phyloP scores from a whole-genome alignment of 768 basidiomycete species.

The Gloeopeniophorella convolvens region DNA sequence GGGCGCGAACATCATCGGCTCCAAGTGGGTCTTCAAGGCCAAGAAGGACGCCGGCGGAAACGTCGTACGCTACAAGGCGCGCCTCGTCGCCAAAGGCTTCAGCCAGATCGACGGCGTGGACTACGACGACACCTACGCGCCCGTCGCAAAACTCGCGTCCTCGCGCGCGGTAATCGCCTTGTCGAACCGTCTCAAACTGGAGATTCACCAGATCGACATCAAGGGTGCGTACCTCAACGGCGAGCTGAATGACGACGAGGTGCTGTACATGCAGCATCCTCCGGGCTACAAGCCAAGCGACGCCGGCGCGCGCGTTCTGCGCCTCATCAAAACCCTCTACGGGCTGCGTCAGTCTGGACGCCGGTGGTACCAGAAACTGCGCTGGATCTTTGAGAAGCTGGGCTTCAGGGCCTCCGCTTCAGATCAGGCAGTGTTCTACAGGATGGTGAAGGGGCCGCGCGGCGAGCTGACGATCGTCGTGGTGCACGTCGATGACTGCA shows the following conservation, averaged over 20 bases:
- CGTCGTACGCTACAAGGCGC: slow-evolving; percentile 18
- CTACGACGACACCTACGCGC: neutral
- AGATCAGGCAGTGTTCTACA: neutral
- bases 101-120: slow-evolving; percentile 22
- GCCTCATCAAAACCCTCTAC: slow-evolving; percentile 16
- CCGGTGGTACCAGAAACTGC: slow-evolving; percentile 17
- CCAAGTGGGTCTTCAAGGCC: slow-evolving; percentile 36
- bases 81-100: slow-evolving; percentile 31
- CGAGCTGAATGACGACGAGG: too few species aligned
- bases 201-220: too few species aligned
- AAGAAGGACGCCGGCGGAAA: slow-evolving; percentile 40
- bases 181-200: too few species aligned
- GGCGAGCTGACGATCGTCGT: slow-evolving; percentile 8
- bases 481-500: slow-evolving; percentile 26
- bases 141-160: neutral
- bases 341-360: slow-evolving; percentile 21
- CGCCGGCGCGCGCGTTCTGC: slow-evolving; percentile 11
- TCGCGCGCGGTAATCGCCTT: too few species aligned
- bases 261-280: too few species aligned
- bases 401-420: neutral
- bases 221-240: too few species aligned
- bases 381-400: neutral
- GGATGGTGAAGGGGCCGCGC: neutral
- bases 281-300: neutral
- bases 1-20: slow-evolving; percentile 21